Base-by-base conservation (phyloP, 768 basidiomycete genomes). In the Pleurotus citrinopileatus region DNA sequence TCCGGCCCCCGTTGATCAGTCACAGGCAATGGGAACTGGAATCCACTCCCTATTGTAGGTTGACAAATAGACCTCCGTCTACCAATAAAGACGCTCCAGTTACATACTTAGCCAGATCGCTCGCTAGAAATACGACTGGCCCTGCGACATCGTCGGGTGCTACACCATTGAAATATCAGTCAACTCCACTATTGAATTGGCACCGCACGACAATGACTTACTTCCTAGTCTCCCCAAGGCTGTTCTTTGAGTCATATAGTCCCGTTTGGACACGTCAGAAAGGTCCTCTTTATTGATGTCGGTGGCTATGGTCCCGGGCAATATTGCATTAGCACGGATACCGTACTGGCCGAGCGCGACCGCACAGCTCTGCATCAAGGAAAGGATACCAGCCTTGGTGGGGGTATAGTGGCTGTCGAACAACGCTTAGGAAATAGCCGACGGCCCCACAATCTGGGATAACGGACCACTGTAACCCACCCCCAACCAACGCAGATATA, bases 211-310 rank as follows among this genome's bases (percentile, higher is more conserved):
- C 25, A 36, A 25, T 12, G 6, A 61, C 74, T 63, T 58, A 82
- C 80, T 71, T 43, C 89, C 88, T 3, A 91, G 74, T 58, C 89
- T 70, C 10, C 84, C 84, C 12, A 91, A 70, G 48, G 77, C 78
- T 19, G 85, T 88, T 55, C 89, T 73, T 40, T 80, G 77, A 54
- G 81, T 70, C 78, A 86, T 89, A 56, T 79, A 77, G 38, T 79
- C 75, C 20, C 83, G 73, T 65, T 89, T 90, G 40, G 61, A 66
- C 2, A 66, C 63, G 59, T 87, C 77, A 10, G 82, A 63, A 27
- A 91, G 76, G 66, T 91, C 87, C 56, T 87, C 87, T 60, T 82
- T 82, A 70, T 91, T 90, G 68, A 89, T 89, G 58, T 84, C 78
- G 17, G 89, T 91, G 37, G 78, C 84, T 58, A 90, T 86, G 2